Evolutionary conservation across 1,284 basidiomycete genomes (phyloP).

Genomic region (Peniophora sp.): DNA sequence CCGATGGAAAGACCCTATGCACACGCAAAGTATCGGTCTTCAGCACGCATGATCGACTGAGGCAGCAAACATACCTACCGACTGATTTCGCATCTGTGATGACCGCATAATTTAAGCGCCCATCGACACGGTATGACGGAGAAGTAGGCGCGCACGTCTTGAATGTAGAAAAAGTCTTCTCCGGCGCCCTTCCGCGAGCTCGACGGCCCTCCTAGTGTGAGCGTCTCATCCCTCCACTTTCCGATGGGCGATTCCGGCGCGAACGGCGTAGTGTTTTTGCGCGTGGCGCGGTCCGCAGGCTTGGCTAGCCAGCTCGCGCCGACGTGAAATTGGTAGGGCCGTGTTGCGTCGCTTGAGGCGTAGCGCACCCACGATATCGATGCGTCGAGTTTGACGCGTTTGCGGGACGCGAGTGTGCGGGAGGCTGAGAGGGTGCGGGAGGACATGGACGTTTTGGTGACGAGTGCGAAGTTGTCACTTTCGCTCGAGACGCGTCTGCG

Average conservation of each 20-base stretch:
- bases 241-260: slow-evolving; percentile 58
- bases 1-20: slow-evolving; percentile 70
- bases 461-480: neutral
- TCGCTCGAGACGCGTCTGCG: too few species aligned
- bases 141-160: slow-evolving; percentile 42
- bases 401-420: neutral
- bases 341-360: slow-evolving; percentile 20
- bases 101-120: neutral
- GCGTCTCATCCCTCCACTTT: slow-evolving; percentile 60
- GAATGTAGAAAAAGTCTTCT: slow-evolving; percentile 76
- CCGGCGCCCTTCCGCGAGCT: slow-evolving; percentile 42
- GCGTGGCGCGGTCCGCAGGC: slow-evolving; percentile 36
- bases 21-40: slow-evolving; percentile 1
- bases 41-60: slow-evolving; percentile 10
- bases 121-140: slow-evolving; percentile 2
- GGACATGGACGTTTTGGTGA: neutral
- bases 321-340: slow-evolving; percentile 62
- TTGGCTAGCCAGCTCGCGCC: slow-evolving; percentile 78
- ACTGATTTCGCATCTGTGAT: slow-evolving; percentile 62
- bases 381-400: neutral
- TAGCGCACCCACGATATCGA: slow-evolving; percentile 5
- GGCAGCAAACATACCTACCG: slow-evolving; percentile 43
- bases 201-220: slow-evolving; percentile 31
- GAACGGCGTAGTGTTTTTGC: slow-evolving; percentile 43
- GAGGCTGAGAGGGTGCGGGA: slow-evolving; percentile 10